Evolutionary conservation across 2,329 filamentous ascomycete species (phyloP).

Genomic region (Lasiodiplodia gonubiensis): DNA sequence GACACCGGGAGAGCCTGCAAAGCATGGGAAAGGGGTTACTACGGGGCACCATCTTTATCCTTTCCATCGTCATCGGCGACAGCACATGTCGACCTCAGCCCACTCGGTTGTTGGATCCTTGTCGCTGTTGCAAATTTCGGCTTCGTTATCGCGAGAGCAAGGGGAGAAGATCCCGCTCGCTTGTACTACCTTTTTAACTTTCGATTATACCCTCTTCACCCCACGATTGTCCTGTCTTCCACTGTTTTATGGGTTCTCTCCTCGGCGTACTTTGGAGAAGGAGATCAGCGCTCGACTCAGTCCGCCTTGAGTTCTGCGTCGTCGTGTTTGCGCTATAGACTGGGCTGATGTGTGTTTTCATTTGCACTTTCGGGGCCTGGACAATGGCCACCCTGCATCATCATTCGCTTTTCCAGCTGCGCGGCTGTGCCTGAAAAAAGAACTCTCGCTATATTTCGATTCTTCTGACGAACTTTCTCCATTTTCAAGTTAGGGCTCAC

Average conservation of each 20-base stretch:
- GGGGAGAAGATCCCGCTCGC: conserved; percentile 23
- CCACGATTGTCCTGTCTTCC: conserved; percentile 18
- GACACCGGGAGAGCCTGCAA: conserved; percentile 20
- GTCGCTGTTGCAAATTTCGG: conserved; percentile 22
- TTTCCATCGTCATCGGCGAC: not conserved
- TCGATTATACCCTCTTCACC: conserved; percentile 27
- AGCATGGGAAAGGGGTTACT: conserved; percentile 19
- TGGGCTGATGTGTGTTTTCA: conserved; percentile 6
- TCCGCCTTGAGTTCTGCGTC: conserved; percentile 13
- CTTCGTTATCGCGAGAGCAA: conserved; percentile 21
- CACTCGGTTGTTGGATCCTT: conserved; percentile 1
- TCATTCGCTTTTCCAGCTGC: conserved; percentile 11
- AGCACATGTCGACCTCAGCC: conserved; percentile 1
- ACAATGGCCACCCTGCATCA: conserved; percentile 7
- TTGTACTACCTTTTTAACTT: conserved; percentile 20
- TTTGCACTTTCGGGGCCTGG: conserved; percentile 1
- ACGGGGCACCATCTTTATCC: conserved; percentile 13
- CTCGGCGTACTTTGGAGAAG: conserved; percentile 17
- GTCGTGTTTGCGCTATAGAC: conserved; percentile 17
- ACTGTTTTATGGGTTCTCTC: conserved; percentile 20
- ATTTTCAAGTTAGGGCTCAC: not conserved
- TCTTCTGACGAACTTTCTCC: not conserved
- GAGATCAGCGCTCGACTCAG: conserved; percentile 18
- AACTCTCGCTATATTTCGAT: conserved; percentile 16
- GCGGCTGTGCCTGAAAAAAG: not conserved